Evolutionary conservation across 2,329 filamentous ascomycete species (phyloP).

Genomic region (Sphaceloma murrayae): DNA sequence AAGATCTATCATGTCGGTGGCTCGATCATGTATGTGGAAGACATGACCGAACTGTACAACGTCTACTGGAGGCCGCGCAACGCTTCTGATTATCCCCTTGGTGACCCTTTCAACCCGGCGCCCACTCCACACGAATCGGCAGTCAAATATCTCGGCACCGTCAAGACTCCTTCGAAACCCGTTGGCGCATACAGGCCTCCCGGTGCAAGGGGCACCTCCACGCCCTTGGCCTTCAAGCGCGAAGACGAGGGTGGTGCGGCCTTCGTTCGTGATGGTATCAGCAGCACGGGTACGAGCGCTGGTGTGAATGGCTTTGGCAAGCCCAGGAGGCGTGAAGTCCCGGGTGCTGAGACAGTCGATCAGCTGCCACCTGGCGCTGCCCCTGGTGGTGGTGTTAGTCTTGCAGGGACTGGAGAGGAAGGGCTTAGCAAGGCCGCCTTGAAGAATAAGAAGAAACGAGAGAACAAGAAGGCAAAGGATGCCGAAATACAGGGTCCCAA

Average conservation of each 20-base stretch:
- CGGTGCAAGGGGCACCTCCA: slow-evolving; percentile 78
- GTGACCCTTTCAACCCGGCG: slow-evolving; percentile 62
- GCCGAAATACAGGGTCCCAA: slow-evolving; percentile 48
- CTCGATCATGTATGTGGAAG: slow-evolving; percentile 85
- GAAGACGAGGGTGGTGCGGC: slow-evolving; percentile 93
- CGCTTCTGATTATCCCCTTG: slow-evolving; percentile 49
- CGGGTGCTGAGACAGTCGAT: slow-evolving; percentile 68
- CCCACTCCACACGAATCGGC: slow-evolving; percentile 78
- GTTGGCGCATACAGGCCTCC: slow-evolving; percentile 95
- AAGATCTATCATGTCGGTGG: slow-evolving; percentile 91
- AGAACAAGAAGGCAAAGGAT: slow-evolving; percentile 84
- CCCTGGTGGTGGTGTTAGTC: slow-evolving; percentile 55
- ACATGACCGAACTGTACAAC: slow-evolving; percentile 89
- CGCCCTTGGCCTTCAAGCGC: slow-evolving; percentile 90
- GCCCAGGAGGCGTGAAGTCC: slow-evolving; percentile 65
- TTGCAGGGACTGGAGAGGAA: slow-evolving; percentile 58
- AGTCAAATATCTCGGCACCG: slow-evolving; percentile 66
- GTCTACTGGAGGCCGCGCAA: slow-evolving; percentile 73
- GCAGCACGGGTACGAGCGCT: slow-evolving; percentile 45
- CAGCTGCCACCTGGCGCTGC: slow-evolving; percentile 58
- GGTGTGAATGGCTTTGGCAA: slow-evolving; percentile 70
- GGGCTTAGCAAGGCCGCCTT: slow-evolving; percentile 71
- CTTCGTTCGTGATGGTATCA: slow-evolving; percentile 69
- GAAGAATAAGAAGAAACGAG: slow-evolving; percentile 98
- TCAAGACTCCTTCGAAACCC: slow-evolving; percentile 92